Base-by-base conservation (phyloP, 352 stramenopile species). In the Aphanomyces astaci region DNA sequence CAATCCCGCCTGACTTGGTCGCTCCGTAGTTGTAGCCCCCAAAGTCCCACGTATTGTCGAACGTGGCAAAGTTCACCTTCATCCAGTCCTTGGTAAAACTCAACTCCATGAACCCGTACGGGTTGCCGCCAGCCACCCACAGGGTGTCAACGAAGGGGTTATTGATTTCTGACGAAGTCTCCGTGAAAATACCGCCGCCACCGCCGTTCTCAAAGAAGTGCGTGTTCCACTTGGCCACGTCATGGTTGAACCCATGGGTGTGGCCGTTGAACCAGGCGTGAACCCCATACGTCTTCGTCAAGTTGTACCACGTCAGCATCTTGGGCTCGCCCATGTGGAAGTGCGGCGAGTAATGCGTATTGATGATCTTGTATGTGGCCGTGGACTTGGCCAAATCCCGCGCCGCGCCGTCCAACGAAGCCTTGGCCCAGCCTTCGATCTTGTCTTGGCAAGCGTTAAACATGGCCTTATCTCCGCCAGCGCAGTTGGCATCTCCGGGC, bases 301-400 rank as follows among this genome's bases (percentile, higher is more conserved):
- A 75, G 72, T 82, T 75, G 73, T 88, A 94, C 86, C 86, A 94
- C 63, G 84, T 78, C 73, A 90, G 92, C 82, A 94, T 93, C 75
- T 89, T 89, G 65, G 88, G 79, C 49, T 88, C 79, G 64, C 76
- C 88, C 86, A 94, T 94, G 78, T 94, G 86, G 68, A 92, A 93
- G 73, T 94, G 86, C n/a, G 87, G 85, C 57, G 85, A 95, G 80
- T 95, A 95, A 76, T 95, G 87, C 69, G 87, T 92, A 76, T 93
- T 95, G 56, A 95, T 80, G 53, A 93, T 75, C 78, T 93, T 95
- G 82, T 83, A 95, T 11, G 82, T 91, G 17, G 87, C 85, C 52
- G 56, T 95, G 0, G 87, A 95, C 1, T 69, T 70, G 64, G 76
- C 75, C 11, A 95, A 57, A 55, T 95, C 87, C 68, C 80, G 79